Conservation (phyloP, 768 basidiomycete species). For the Postia placenta region DNA sequence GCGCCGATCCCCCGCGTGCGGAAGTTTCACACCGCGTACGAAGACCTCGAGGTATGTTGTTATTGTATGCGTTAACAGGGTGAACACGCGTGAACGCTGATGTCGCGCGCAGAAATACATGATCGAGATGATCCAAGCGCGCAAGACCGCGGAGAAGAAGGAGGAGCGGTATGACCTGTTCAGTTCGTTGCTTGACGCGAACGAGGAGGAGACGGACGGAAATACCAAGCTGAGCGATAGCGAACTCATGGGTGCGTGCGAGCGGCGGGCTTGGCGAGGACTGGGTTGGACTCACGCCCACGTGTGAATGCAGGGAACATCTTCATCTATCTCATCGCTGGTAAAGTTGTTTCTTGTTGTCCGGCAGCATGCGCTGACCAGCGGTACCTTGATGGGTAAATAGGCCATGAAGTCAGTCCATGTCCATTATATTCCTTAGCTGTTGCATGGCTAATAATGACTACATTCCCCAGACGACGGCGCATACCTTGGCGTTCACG, state of each 20-base stretch:
- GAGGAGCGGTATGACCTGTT: slow-evolving; percentile 44
- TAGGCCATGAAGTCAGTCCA: slow-evolving; percentile 41
- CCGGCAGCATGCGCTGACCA: too few species aligned
- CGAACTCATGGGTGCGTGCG: slow-evolving; percentile 32
- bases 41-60: slow-evolving; percentile 22
- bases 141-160: slow-evolving; percentile 27
- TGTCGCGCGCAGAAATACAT: slow-evolving; percentile 32
- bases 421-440: not conserved
- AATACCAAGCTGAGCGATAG: slow-evolving; percentile 30
- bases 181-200: slow-evolving; percentile 42
- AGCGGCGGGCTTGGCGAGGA: too few species aligned
- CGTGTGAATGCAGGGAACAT: slow-evolving; percentile 31
- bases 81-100: not conserved
- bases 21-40: slow-evolving; percentile 15
- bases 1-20: slow-evolving; percentile 15
- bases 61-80: not conserved
- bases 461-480: slow-evolving; percentile 26
- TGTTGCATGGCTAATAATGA: too few species aligned
- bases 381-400: not conserved
- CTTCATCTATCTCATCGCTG: slow-evolving; percentile 46
- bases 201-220: slow-evolving; percentile 29
- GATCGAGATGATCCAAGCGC: slow-evolving; percentile 44
- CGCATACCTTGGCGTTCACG: slow-evolving; percentile 27
- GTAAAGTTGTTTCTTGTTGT: slow-evolving; percentile 1
- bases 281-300: not conserved